Conservation (phyloP, 2,329 filamentous ascomycete genomes). For the Cladorrhinum sp. region DNA sequence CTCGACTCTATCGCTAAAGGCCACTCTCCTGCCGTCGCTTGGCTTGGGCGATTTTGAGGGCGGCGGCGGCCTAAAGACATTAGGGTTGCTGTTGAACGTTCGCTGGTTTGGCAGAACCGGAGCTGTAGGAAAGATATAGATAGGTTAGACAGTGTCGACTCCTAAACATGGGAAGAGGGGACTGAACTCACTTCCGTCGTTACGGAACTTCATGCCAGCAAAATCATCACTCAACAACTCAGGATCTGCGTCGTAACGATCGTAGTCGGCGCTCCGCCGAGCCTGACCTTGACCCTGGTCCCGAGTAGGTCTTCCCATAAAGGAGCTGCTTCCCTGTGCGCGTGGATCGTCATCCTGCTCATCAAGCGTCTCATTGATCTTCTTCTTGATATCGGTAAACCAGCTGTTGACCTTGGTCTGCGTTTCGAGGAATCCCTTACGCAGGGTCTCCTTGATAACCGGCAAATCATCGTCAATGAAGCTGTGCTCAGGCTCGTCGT, state of each 20-base stretch:
- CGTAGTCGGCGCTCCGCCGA: slow-evolving; percentile 79
- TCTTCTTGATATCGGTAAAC: slow-evolving; percentile 90
- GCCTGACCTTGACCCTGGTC: slow-evolving; percentile 44
- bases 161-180: neutral
- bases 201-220: slow-evolving; percentile 61
- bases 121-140: slow-evolving; percentile 36
- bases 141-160: neutral
- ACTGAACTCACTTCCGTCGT: slow-evolving; percentile 56
- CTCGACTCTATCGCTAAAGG: slow-evolving; percentile 63
- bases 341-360: slow-evolving; percentile 58
- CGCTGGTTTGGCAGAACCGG: slow-evolving; percentile 52
- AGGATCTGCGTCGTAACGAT: slow-evolving; percentile 92
- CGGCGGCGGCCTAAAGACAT: slow-evolving; percentile 71
- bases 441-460: slow-evolving; percentile 86
- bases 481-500: slow-evolving; percentile 71
- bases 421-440: slow-evolving; percentile 91
- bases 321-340: slow-evolving; percentile 33
- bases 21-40: slow-evolving; percentile 50
- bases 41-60: slow-evolving; percentile 51
- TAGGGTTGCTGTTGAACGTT: slow-evolving; percentile 63
- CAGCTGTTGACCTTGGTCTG: slow-evolving; percentile 90
- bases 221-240: slow-evolving; percentile 90
- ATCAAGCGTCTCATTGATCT: slow-evolving; percentile 82
- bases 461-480: slow-evolving; percentile 97
- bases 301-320: slow-evolving; percentile 51